phyloP scores from a whole-genome alignment of 2,329 filamentous ascomycete genomes.

The Trichophyton verrucosum region DNA sequence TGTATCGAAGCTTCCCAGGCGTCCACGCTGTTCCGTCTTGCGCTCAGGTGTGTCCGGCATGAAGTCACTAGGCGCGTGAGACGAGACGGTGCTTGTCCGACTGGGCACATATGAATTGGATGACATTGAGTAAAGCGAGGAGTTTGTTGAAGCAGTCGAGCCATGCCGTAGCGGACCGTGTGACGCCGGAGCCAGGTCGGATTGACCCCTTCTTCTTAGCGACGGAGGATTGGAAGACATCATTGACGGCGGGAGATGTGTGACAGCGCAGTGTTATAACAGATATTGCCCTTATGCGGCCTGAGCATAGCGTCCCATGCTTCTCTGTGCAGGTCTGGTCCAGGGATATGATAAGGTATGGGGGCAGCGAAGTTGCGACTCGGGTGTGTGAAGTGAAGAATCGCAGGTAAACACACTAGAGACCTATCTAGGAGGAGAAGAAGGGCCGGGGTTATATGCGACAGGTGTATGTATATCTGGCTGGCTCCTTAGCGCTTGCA shows the following conservation, averaged over 20 bases:
- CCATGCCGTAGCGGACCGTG: slow-evolving; percentile 41
- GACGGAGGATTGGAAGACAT: slow-evolving; percentile 29
- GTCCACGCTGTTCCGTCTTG: slow-evolving; percentile 3
- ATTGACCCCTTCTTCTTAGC: slow-evolving; percentile 26
- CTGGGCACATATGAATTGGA: slow-evolving; percentile 41
- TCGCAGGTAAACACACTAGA: not conserved
- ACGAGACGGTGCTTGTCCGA: slow-evolving; percentile 58
- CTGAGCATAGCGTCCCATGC: slow-evolving; percentile 30
- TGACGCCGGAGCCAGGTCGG: slow-evolving; percentile 29
- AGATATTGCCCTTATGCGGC: slow-evolving; percentile 19
- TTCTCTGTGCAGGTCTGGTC: not conserved
- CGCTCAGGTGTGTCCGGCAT: not conserved
- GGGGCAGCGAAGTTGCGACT: not conserved
- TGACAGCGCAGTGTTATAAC: slow-evolving; percentile 18
- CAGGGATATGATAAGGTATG: not conserved
- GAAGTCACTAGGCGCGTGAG: slow-evolving; percentile 49
- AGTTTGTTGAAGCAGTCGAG: slow-evolving; percentile 44
- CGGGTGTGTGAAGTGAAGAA: not conserved
- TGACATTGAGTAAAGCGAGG: slow-evolving; percentile 40
- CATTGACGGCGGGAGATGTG: slow-evolving; percentile 21
- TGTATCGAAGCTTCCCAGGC: slow-evolving; percentile 28
- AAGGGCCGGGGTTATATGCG: not conserved
- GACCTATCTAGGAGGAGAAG: not conserved
- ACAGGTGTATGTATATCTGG: not conserved
- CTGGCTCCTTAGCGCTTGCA: not conserved